Base-by-base conservation (phyloP, 2,329 filamentous ascomycete species). In the Colletotrichum liaoningense region DNA sequence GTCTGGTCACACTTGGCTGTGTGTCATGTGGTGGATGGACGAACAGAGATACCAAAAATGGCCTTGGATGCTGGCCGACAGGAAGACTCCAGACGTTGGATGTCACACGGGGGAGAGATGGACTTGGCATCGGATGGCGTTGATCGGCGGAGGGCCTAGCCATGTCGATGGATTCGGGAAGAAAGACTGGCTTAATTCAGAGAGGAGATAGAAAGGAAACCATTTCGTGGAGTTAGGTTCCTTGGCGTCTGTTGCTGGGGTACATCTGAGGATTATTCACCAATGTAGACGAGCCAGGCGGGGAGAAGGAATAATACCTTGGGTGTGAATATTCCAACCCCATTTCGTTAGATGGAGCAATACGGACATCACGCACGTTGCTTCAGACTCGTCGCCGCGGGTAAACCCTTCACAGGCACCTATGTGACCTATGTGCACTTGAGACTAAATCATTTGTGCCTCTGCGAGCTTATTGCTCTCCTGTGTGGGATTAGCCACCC, bases 31-130 rank as follows among this genome's bases (percentile, higher is more conserved):
- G 19, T 30, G 49, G 49, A 38, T 16, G 65, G 24, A 65, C 22
- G 52, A 67, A 35, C 30, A 63, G 59, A 59, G 66, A 72, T 64
- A 64, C 59, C 66, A 69, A 33, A 55, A 55, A n/a, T 56, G 54
- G 59, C 59, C 59, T 46, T 63, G 54, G 65, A 24, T 35, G 59
- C 26, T 24, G 16, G 59, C 65, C 30, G 33, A 64, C 38, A 54
- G 65, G 46, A 42, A 49, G 38, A 58, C 58, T 58, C 55, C 14
- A 12, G 42, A 35, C 14, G 33, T 33, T 58, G 59, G 42, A 64
- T 69, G 42, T 5, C 26, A 64, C 59, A 69, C 69, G 35, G 12
- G 38, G 54, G 26, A 33, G 42, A 64, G 54, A 30, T 26, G 26
- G 30, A 46, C 63, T 71, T 72, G 69, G 58, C 58, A 24, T 54